phyloP scores from a whole-genome alignment of 768 basidiomycete genomes.

The Lactarius sp. region DNA sequence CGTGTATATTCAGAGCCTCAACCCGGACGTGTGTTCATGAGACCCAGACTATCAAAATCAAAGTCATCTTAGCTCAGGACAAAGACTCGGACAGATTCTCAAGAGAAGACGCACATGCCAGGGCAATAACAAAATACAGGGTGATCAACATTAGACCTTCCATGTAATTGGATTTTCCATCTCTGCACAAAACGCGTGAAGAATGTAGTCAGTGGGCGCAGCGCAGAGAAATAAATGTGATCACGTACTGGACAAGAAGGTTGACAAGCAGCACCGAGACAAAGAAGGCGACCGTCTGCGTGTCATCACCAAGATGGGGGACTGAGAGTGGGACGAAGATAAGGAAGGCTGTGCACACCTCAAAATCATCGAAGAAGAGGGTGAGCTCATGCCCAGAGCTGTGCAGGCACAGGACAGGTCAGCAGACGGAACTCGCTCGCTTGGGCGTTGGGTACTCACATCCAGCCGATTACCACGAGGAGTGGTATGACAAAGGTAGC shows the following conservation, averaged over 20 bases:
- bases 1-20: not conserved
- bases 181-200: conserved; percentile 35
- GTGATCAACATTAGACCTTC: conserved; percentile 78
- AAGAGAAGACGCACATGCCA: conserved; percentile 56
- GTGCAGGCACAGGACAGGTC: conserved; percentile 5
- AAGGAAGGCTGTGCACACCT: conserved; percentile 41
- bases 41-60: conserved; percentile 38
- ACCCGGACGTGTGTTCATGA: conserved; percentile 30
- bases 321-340: not conserved
- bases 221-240: not conserved
- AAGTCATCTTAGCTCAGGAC: conserved; percentile 7
- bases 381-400: conserved; percentile 69
- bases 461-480: conserved; percentile 87
- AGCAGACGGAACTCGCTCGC: conserved; percentile 4
- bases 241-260: conserved; percentile 63
- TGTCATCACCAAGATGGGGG: conserved; percentile 12
- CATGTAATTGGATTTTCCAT: conserved; percentile 88
- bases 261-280: conserved; percentile 86
- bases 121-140: conserved; percentile 74
- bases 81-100: not conserved
- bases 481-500: conserved; percentile 82
- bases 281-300: conserved; percentile 75
- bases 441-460: conserved; percentile 41
- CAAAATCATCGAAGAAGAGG: conserved; percentile 81
- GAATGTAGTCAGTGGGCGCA: conserved; percentile 1